Conservation (phyloP, 768 basidiomycete species). For the Psilocybe tampanensis region DNA sequence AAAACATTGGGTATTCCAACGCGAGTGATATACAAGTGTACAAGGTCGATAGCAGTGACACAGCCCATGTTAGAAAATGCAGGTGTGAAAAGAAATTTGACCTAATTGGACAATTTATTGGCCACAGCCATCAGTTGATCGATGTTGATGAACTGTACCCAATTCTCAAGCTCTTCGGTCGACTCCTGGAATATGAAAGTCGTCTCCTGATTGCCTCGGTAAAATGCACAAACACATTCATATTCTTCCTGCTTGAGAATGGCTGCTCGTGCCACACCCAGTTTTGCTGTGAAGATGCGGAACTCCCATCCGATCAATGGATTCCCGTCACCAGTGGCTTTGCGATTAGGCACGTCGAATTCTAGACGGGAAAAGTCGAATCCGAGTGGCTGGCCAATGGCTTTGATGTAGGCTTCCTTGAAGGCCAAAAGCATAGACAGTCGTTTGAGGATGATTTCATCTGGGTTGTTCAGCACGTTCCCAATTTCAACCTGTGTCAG, state of each 20-base stretch:
- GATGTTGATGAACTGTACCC: slow-evolving; percentile 85
- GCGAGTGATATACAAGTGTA: not conserved
- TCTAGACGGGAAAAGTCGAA: slow-evolving; percentile 85
- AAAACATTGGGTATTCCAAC: not conserved
- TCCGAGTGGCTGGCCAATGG: slow-evolving; percentile 78
- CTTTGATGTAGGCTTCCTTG: slow-evolving; percentile 82
- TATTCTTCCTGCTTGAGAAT: slow-evolving; percentile 66
- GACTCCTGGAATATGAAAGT: slow-evolving; percentile 76
- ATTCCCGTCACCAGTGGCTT: slow-evolving; percentile 67
- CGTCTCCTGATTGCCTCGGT: slow-evolving; percentile 63
- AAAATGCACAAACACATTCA: slow-evolving; percentile 79
- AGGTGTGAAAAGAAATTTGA: not conserved
- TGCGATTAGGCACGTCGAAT: slow-evolving; percentile 68
- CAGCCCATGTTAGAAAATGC: too few species aligned
- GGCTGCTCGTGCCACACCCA: slow-evolving; percentile 65
- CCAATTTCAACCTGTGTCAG: slow-evolving; percentile 47
- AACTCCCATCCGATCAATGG: slow-evolving; percentile 85
- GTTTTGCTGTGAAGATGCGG: slow-evolving; percentile 72
- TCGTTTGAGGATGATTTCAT: slow-evolving; percentile 71
- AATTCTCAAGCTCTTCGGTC: slow-evolving; percentile 66
- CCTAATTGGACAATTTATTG: slow-evolving; percentile 69
- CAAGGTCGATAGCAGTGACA: not conserved
- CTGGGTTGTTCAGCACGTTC: slow-evolving; percentile 53
- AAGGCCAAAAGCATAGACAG: slow-evolving; percentile 78
- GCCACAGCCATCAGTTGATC: slow-evolving; percentile 83